Evolutionary conservation across 2,329 filamentous ascomycete species (phyloP).

Genomic region (Chrysoporthe cubensis): DNA sequence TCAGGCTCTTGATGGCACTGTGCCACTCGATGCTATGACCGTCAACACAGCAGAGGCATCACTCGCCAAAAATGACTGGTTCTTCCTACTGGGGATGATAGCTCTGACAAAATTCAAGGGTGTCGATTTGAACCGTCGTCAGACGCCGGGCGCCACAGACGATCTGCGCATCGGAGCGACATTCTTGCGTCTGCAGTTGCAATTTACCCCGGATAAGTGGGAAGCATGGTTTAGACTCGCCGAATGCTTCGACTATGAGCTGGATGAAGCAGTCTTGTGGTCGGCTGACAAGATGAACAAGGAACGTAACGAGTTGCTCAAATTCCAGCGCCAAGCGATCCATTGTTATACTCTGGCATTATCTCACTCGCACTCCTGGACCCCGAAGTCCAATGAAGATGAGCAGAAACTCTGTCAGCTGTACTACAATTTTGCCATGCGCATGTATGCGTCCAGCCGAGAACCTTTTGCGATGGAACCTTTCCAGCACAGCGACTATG

Average conservation of each 20-base stretch:
- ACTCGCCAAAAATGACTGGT: conserved; percentile 85
- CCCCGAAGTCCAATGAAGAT: conserved; percentile 50
- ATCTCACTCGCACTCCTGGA: conserved; percentile 59
- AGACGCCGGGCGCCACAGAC: conserved; percentile 78
- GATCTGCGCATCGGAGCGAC: conserved; percentile 81
- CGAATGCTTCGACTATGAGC: conserved; percentile 84
- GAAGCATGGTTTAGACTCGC: conserved; percentile 89
- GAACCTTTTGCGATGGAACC: conserved; percentile 67
- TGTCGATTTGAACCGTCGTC: conserved; percentile 71
- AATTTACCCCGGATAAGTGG: conserved; percentile 82
- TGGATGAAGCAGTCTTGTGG: conserved; percentile 88
- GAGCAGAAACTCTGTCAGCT: conserved; percentile 61
- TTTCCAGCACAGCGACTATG: conserved; percentile 59
- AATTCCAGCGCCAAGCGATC: conserved; percentile 77
- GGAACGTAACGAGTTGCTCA: conserved; percentile 73
- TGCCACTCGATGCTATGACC: conserved; percentile 72
- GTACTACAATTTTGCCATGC: conserved; percentile 64
- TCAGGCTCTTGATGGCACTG: conserved; percentile 77
- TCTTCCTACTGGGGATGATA: conserved; percentile 87
- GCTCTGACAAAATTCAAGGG: conserved; percentile 81
- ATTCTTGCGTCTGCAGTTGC: conserved; percentile 80
- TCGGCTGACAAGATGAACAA: conserved; percentile 91
- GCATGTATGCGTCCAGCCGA: conserved; percentile 64
- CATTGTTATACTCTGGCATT: conserved; percentile 73
- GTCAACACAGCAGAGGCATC: conserved; percentile 71